Evolutionary conservation across 371 early-diverging fungal species (phyloP).

Genomic region (Gilbertella persicaria): DNA sequence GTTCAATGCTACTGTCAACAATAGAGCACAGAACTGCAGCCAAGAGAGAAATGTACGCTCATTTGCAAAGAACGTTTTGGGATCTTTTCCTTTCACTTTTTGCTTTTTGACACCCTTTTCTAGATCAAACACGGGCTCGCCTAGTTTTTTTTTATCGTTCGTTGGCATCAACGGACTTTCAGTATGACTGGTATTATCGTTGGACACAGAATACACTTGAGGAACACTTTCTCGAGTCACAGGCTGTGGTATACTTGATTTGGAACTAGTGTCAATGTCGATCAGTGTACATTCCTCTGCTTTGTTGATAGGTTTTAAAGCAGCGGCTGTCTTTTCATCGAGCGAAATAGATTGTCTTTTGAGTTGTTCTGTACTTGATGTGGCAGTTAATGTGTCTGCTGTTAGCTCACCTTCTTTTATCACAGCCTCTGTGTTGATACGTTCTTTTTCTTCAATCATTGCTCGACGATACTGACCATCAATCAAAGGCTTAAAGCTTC

Average conservation of each 20-base stretch:
- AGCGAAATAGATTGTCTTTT: conserved; percentile 9
- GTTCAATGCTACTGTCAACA: conserved; percentile 80
- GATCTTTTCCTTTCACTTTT: conserved; percentile 50
- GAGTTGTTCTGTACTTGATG: conserved; percentile 8
- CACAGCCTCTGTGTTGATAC: conserved; percentile 16
- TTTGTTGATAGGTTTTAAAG: conserved; percentile 15
- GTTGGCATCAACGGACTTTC: background rate
- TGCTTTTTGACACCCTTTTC: conserved; percentile 12
- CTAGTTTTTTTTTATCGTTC: conserved; percentile 1
- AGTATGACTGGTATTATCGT: background rate
- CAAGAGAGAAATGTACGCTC: conserved; percentile 98
- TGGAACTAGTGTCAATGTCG: conserved; percentile 3
- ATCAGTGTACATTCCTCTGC: conserved; percentile 19
- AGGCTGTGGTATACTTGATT: conserved; percentile 2
- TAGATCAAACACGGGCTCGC: conserved; percentile 16
- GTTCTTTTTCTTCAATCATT: conserved; percentile 36
- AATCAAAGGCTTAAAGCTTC: conserved; percentile 51
- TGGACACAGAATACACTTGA: too few species aligned
- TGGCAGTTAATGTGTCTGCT: too few species aligned
- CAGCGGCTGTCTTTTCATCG: conserved; percentile 19
- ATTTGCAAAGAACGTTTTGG: conserved; percentile 99
- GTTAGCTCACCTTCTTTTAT: conserved; percentile 8
- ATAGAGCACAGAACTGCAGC: conserved; percentile 78
- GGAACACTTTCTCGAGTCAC: too few species aligned
- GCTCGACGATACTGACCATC: conserved; percentile 48